A percentile compares a stretch with the other conserved stretches of the same genome.
phyloP scores from a whole-genome alignment of 2,329 filamentous ascomycete species.

The Epichloe sp. region DNA sequence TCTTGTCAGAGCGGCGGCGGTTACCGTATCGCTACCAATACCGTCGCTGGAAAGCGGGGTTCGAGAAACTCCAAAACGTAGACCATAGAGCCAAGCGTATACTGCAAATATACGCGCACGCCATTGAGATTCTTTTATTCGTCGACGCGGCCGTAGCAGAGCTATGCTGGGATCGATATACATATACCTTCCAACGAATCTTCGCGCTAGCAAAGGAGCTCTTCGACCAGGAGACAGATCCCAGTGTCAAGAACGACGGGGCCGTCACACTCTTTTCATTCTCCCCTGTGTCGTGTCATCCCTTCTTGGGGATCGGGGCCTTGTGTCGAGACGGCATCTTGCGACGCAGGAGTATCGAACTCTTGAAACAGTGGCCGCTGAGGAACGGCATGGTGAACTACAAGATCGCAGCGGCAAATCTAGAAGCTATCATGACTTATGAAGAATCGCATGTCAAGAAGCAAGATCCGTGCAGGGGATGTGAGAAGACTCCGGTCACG shows the following conservation, averaged over 20 bases:
- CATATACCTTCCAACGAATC: neutral
- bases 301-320: neutral
- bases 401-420: neutral
- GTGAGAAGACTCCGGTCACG: neutral
- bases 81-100: constrained; percentile 1
- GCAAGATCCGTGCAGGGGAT: neutral
- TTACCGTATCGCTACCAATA: constrained; percentile 1
- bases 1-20: neutral
- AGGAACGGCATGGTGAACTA: constrained; percentile 3
- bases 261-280: constrained; percentile 1
- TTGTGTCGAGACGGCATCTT: constrained; percentile 1
- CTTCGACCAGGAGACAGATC: neutral
- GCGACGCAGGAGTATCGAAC: neutral
- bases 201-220: constrained; percentile 1
- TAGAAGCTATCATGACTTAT: neutral
- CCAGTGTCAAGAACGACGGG: neutral
- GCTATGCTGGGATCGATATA: constrained; percentile 3
- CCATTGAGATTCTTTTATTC: constrained; percentile 1
- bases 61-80: constrained; percentile 1
- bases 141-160: neutral
- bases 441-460: neutral
- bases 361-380: constrained; percentile 2
- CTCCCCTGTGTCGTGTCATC: constrained; percentile 1
- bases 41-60: constrained; percentile 4
- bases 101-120: constrained; percentile 1